These are phyloP conservation scores for Aspergillus unguis DNA, from an alignment of 2,329 filamentous ascomycete species.

Conservation along the genomic window DNA sequence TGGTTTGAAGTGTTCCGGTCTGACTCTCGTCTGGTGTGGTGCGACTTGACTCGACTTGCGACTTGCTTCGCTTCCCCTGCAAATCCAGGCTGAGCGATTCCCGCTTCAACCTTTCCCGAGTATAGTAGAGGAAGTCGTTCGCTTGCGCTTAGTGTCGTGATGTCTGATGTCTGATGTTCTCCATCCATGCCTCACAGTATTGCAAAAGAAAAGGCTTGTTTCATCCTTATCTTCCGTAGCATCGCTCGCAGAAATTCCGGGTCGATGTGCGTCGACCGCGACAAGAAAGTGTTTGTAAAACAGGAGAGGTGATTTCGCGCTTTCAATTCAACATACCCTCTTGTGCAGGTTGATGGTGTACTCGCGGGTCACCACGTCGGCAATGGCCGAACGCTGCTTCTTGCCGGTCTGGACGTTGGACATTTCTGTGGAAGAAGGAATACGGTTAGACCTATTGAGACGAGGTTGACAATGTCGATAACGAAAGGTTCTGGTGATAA, in stretches of 20 bases:
- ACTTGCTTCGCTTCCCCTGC: constrained; percentile 6
- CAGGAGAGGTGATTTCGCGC: not conserved
- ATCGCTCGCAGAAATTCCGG: constrained; percentile 15
- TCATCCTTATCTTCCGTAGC: constrained; percentile 12
- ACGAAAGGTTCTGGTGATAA: constrained; percentile 9
- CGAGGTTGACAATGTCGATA: not conserved
- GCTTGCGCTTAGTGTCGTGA: not conserved
- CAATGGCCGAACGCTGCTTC: constrained; percentile 88
- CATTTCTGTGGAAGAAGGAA: constrained; percentile 53
- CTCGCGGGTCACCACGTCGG: constrained; percentile 98
- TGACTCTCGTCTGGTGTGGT: not conserved
- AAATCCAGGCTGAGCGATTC: not conserved
- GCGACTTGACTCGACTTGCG: not conserved
- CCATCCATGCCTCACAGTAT: constrained; percentile 30
- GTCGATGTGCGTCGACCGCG: constrained; percentile 8
- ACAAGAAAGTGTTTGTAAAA: constrained; percentile 10
- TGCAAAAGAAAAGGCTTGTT: constrained; percentile 14
- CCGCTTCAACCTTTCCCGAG: constrained; percentile 1
- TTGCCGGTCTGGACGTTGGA: constrained; percentile 64
- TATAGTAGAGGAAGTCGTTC: constrained; percentile 2
- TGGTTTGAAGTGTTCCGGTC: not conserved
- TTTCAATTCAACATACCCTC: constrained; percentile 68
- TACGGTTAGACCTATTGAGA: constrained; percentile 5
- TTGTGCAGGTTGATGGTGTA: constrained; percentile 99
- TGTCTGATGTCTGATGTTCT: constrained; percentile 25